phyloP scores from a whole-genome alignment of 75 land plant genomes.

The Cupressus sempervirens region DNA sequence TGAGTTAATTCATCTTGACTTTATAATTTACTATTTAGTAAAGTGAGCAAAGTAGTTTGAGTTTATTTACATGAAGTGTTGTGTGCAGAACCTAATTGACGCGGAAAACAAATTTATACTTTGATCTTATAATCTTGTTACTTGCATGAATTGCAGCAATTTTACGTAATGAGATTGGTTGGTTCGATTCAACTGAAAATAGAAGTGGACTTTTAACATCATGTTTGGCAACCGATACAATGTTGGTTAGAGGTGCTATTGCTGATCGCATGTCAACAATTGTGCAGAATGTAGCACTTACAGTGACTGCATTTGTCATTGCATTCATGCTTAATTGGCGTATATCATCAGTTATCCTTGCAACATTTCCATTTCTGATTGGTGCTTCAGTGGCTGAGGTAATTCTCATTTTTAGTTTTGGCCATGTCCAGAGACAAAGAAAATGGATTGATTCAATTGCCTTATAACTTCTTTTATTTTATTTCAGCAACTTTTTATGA shows the following conservation, averaged over 20 bases:
- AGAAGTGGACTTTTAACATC: conserved; percentile 31
- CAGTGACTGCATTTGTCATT: conserved; percentile 38
- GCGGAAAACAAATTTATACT: neutral
- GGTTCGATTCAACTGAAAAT: conserved; percentile 40
- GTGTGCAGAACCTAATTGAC: neutral
- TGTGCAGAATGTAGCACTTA: conserved; percentile 35
- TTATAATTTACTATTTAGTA: neutral
- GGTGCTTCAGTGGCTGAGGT: conserved; percentile 47
- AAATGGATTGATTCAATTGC: neutral
- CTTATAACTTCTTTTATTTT: neutral
- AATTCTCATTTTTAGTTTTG: conserved; percentile 1
- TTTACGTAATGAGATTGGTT: conserved; percentile 37
- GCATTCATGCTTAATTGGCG: conserved; percentile 42
- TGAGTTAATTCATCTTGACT: neutral
- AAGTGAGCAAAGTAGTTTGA: neutral
- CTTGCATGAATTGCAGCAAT: conserved; percentile 29
- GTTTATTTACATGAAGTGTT: neutral
- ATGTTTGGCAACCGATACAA: conserved; percentile 35
- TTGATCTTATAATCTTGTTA: neutral
- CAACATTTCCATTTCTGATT: conserved; percentile 45
- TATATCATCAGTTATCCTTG: conserved; percentile 32
- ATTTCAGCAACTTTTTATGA: conserved; percentile 66
- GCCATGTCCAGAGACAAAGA: neutral
- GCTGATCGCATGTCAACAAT: conserved; percentile 40
- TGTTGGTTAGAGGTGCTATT: conserved; percentile 31